Evolutionary conservation across 495 filamentous ascomycete genomes (phyloP).

Genomic region (Elaphomyces granulatus): DNA sequence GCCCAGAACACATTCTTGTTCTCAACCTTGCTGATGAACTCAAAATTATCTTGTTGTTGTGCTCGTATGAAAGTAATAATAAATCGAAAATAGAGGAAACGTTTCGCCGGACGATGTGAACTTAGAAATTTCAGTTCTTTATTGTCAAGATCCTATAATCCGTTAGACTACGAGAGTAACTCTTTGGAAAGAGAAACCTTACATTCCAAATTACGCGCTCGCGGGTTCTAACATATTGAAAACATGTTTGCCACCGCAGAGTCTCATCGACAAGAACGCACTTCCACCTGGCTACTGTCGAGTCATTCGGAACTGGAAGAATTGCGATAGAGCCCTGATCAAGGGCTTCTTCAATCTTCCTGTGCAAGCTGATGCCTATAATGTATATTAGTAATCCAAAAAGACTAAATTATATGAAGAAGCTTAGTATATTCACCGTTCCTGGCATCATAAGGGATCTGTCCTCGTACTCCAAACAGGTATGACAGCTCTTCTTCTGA

Average conservation of each 20-base stretch:
- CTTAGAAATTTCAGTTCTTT: conserved; percentile 6
- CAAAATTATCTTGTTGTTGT: not conserved
- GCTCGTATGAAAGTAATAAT: conserved; percentile 7
- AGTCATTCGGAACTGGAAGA: not conserved
- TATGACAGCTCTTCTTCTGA: conserved; percentile 5
- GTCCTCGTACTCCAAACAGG: conserved; percentile 9
- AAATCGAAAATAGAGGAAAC: conserved; percentile 11
- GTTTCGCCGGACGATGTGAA: conserved; percentile 7
- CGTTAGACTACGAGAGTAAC: not conserved
- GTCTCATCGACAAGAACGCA: conserved; percentile 1
- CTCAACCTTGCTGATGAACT: not conserved
- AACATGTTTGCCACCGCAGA: not conserved
- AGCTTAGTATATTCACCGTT: not conserved
- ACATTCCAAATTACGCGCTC: not conserved
- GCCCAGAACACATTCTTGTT: conserved; percentile 10
- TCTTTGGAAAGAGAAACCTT: not conserved
- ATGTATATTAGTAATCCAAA: not conserved
- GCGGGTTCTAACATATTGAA: not conserved
- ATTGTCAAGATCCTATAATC: conserved; percentile 6
- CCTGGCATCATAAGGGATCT: not conserved
- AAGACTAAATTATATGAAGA: not conserved
- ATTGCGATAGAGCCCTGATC: conserved; percentile 1
- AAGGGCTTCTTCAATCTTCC: not conserved
- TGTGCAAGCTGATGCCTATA: conserved; percentile 1
- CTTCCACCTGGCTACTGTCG: not conserved